Conservation (phyloP, 2,329 filamentous ascomycete genomes). For the Alternaria infectoria region DNA sequence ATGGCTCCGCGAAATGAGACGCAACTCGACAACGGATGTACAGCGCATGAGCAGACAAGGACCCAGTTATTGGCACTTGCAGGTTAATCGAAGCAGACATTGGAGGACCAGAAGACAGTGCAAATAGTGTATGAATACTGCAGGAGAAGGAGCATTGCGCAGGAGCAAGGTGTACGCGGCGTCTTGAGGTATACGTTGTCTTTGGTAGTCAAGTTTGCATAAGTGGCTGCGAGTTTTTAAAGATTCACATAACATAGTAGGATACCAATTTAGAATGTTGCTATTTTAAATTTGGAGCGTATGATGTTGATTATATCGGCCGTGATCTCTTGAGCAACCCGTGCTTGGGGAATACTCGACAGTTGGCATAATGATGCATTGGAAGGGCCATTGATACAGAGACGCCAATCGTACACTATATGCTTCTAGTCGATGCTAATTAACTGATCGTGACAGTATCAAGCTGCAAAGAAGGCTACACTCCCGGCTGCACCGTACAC, state of each 20-base stretch:
- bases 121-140: conserved; percentile 9
- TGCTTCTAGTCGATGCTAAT: not conserved
- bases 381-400: not conserved
- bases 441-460: not conserved
- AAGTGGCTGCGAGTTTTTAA: not conserved
- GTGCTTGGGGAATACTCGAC: not conserved
- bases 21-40: not conserved
- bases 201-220: conserved; percentile 3
- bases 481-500: not conserved
- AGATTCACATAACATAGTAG: conserved; percentile 6
- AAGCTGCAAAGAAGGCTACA: not conserved
- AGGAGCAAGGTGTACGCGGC: conserved; percentile 30
- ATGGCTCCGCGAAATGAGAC: conserved; percentile 35
- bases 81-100: not conserved
- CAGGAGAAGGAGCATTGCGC: conserved; percentile 27
- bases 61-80: not conserved
- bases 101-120: not conserved
- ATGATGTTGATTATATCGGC: too few relatives aligned
- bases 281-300: not conserved
- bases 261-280: conserved; percentile 14
- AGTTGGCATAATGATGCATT: not conserved
- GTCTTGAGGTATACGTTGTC: conserved; percentile 10
- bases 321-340: not conserved
- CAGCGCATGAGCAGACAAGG: not conserved
- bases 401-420: not conserved